Conservation (phyloP, 139 green algal species). For the Trebouxia sp. region DNA sequence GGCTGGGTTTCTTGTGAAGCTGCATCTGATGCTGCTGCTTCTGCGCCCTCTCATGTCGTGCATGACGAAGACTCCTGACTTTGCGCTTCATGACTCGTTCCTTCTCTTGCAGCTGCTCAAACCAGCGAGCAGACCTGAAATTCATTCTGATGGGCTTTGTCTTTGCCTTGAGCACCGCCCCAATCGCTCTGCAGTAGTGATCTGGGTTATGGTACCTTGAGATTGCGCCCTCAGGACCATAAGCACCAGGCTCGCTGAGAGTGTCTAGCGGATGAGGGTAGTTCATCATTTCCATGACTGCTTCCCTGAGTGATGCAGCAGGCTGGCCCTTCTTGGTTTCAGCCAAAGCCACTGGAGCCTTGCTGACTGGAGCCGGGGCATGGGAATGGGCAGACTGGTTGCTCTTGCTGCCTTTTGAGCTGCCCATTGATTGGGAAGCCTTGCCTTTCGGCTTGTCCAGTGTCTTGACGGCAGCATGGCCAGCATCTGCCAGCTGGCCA, state of each 20-base stretch:
- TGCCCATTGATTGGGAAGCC: neutral
- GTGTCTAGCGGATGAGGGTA: slow-evolving; percentile 93
- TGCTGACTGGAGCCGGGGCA: neutral
- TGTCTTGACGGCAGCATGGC: neutral
- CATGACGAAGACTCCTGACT: neutral
- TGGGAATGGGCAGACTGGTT: too few species aligned
- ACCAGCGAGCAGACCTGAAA: slow-evolving; percentile 6
- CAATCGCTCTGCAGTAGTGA: slow-evolving; percentile 79
- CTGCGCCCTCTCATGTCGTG: neutral
- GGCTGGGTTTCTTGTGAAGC: neutral
- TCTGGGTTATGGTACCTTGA: slow-evolving; percentile 96
- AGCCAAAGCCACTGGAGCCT: neutral
- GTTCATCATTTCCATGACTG: slow-evolving; percentile 84
- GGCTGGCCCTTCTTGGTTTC: neutral
- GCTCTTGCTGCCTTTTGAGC: too few species aligned
- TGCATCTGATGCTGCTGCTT: neutral
- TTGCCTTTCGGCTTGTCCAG: neutral
- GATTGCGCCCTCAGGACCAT: slow-evolving; percentile 83
- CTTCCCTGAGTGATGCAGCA: slow-evolving; percentile 51
- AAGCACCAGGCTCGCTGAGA: slow-evolving; percentile 83
- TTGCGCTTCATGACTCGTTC: slow-evolving; percentile 5
- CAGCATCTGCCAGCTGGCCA: neutral
- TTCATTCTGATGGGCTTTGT: slow-evolving; percentile 2
- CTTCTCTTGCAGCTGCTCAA: slow-evolving; percentile 13
- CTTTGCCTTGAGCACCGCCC: slow-evolving; percentile 32